phyloP scores from a whole-genome alignment of 192 early-diverging fungal genomes.

The Allomyces macrogynus region DNA sequence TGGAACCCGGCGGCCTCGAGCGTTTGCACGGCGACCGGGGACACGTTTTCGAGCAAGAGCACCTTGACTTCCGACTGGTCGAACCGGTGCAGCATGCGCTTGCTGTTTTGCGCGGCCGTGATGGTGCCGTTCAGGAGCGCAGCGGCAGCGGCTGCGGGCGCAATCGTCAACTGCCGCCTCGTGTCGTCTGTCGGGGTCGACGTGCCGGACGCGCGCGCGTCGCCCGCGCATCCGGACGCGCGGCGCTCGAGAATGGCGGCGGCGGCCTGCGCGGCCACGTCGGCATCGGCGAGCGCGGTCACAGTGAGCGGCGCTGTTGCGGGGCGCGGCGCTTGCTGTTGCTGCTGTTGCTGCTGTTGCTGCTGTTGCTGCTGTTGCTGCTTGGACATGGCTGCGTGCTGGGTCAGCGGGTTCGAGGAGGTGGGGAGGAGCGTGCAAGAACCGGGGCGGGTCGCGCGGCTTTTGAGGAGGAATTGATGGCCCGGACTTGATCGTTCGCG shows the following conservation, averaged over 20 bases:
- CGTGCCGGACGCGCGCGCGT: not conserved
- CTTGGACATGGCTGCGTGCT: too few species aligned
- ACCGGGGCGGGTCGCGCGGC: too few species aligned
- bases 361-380: too few species aligned
- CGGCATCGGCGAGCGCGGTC: not conserved
- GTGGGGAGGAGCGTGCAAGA: too few species aligned
- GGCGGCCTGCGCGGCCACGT: not conserved
- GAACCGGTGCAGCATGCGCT: constrained; percentile 17
- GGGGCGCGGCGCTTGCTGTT: too few species aligned
- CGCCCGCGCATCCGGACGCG: not conserved
- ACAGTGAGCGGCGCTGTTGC: too few species aligned
- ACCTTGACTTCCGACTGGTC: constrained; percentile 76
- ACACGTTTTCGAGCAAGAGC: constrained; percentile 79
- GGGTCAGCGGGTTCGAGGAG: too few species aligned
- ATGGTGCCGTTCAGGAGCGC: not conserved
- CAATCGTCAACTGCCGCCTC: not conserved
- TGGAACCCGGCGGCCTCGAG: constrained; percentile 80
- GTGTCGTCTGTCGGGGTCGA: not conserved
- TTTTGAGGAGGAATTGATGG: too few species aligned
- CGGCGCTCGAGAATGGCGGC: not conserved
- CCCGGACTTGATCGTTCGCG: too few species aligned
- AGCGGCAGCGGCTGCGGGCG: not conserved
- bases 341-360: too few species aligned
- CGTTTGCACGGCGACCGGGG: constrained; percentile 51
- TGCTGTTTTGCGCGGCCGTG: not conserved